Conservation (phyloP, 495 filamentous ascomycete genomes). For the Amorphotheca resinae region DNA sequence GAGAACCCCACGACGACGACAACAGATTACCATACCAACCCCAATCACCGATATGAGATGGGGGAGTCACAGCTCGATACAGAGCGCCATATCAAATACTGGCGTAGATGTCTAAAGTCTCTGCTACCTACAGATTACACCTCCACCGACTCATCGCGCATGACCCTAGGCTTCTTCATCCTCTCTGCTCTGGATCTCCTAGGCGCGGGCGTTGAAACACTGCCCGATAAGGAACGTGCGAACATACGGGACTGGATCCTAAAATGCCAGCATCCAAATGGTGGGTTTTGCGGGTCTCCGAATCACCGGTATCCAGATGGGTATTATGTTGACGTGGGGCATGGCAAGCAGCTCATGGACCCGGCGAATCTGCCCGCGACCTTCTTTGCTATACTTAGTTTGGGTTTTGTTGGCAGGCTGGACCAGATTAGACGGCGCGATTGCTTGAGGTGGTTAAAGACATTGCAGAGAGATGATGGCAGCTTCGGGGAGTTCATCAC, state of each 20-base stretch:
- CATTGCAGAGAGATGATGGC: conserved; percentile 70
- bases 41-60: conserved; percentile 14
- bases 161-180: conserved; percentile 80
- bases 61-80: conserved; percentile 44
- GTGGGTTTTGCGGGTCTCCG: conserved; percentile 73
- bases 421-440: conserved; percentile 50
- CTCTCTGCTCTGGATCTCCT: conserved; percentile 73
- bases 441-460: conserved; percentile 61
- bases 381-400: conserved; percentile 66
- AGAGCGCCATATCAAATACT: conserved; percentile 76
- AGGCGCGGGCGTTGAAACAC: conserved; percentile 42
- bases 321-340: conserved; percentile 26
- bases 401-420: conserved; percentile 67
- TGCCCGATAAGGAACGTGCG: conserved; percentile 43
- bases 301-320: conserved; percentile 24
- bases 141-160: conserved; percentile 75
- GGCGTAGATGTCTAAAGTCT: conserved; percentile 76
- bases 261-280: conserved; percentile 57
- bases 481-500: conserved; percentile 80
- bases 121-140: conserved; percentile 72
- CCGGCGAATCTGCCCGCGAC: conserved; percentile 76
- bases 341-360: conserved; percentile 46
- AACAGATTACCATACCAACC: too few species aligned
- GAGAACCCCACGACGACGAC: too few species aligned
- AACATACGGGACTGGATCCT: conserved; percentile 61